Evolutionary conservation across 768 basidiomycete species (phyloP), one percentile per base, ranked within the genome.

Genomic region (Lactarius hengduanensis): DNA sequence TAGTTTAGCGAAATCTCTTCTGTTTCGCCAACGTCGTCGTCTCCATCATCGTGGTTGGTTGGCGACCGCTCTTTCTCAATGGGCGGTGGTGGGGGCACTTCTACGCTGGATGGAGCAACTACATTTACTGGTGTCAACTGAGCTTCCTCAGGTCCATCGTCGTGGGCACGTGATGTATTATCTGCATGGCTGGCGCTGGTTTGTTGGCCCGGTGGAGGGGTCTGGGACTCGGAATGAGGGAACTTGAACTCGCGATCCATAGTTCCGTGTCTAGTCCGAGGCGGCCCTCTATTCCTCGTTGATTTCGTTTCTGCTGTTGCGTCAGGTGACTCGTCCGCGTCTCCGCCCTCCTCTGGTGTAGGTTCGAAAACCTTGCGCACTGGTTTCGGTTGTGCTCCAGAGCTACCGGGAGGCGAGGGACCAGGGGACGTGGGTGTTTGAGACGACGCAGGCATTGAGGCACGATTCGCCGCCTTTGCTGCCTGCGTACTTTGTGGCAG

Each of bases 201-300:
- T 62, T 57, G 53, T 26, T 38, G 54, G 11, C 13, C 47, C 4
- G 36, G 38, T 9, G 47, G 26, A 53, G 11, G 22, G 4, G 7
- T 32, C 6, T 55, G 8, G 13, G 58, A 22, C 26, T 18, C 16
- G 34, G 43, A 0, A 26, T 73, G 71, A 26, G 90, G 90, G 79
- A 91, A 92, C 73, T 83, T 87, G 77, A 92, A 92, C 53, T 85
- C 82, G 56, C 77, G 82, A 73, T 91, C 89, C 90, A 94, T 94
- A 54, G 88, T 89, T 30, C 92, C 91, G 62, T 81, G 84, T 59
- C 86, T 76, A 68, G 68, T 66, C 18, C 73, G 75, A 9, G 62
- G 57, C 30, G 54, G 62, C 60, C 43, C 70, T 67, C 34, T 63
- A 67, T 22, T 71, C 71, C 18, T 67, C 60, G n/a, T 57, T 64